Conservation (phyloP, 305 asterid species). For the Fraxinus angustifolia region DNA sequence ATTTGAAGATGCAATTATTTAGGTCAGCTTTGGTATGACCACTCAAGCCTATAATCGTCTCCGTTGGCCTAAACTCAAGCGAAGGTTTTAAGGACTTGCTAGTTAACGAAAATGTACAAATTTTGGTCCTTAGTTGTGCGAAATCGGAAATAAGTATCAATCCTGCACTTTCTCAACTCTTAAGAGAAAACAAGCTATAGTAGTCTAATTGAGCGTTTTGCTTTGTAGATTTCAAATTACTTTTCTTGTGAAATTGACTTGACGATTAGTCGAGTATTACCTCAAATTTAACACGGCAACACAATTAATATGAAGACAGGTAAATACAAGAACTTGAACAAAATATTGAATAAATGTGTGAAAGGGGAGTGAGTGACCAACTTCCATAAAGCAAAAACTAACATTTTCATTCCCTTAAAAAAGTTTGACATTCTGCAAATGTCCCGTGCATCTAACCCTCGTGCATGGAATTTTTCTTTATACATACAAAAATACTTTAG, state of each 20-base stretch:
- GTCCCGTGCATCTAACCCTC: constrained; percentile 24
- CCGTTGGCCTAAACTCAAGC: no score
- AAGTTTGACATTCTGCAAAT: constrained; percentile 24
- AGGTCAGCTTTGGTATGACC: no score
- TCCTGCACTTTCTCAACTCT: neutral
- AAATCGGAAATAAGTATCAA: neutral
- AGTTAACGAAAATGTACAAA: no score
- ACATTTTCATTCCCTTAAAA: constrained; percentile 23
- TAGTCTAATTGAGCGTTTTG: no score
- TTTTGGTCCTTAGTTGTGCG: neutral
- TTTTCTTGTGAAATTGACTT: neutral
- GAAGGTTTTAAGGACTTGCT: no score
- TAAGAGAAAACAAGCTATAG: no score
- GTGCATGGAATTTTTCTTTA: constrained; percentile 32
- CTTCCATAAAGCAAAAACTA: constrained; percentile 35
- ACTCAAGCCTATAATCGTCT: no score
- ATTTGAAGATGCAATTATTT: no score
- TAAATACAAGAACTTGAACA: neutral
- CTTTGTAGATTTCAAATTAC: no score
- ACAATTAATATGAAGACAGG: neutral
- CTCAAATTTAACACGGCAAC: neutral
- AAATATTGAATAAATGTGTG: constrained; percentile 13
- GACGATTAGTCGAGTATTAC: neutral
- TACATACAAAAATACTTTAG: neutral
- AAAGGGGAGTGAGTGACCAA: constrained; percentile 25